phyloP scores from a whole-genome alignment of 2,329 filamentous ascomycete genomes.

The Colletotrichum siamense region DNA sequence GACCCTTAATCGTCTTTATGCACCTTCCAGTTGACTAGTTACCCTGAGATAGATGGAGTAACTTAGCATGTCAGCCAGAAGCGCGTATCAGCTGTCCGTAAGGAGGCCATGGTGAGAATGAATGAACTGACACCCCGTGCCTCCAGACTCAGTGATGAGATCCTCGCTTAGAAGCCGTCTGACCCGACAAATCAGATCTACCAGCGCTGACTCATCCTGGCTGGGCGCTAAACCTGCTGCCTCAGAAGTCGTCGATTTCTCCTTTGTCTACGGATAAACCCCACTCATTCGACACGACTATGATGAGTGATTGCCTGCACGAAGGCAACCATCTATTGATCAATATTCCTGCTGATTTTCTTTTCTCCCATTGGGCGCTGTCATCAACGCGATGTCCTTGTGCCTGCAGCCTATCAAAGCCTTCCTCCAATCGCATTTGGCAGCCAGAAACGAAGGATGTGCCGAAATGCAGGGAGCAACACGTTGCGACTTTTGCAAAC shows the following conservation, averaged over 20 bases:
- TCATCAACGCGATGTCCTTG: neutral
- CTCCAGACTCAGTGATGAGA: neutral
- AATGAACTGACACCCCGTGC: neutral
- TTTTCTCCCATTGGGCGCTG: neutral
- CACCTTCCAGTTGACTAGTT: neutral
- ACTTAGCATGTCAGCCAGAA: neutral
- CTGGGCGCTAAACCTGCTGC: neutral
- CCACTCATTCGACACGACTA: neutral
- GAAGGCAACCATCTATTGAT: neutral
- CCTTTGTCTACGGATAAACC: neutral
- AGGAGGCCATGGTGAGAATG: neutral
- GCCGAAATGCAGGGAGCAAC: neutral
- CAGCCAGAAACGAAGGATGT: neutral
- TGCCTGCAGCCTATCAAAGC: neutral
- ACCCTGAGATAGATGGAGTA: neutral
- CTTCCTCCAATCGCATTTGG: neutral
- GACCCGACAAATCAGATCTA: neutral
- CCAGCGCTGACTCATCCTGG: neutral
- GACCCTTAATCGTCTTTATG: neutral
- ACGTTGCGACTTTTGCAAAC: neutral
- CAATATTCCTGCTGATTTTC: neutral
- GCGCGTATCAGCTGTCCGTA: neutral
- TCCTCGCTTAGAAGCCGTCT: neutral
- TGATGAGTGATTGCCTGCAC: neutral
- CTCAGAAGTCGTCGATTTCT: neutral